phyloP scores from a whole-genome alignment of 2,329 filamentous ascomycete genomes.

The Aureobasidium sp. region DNA sequence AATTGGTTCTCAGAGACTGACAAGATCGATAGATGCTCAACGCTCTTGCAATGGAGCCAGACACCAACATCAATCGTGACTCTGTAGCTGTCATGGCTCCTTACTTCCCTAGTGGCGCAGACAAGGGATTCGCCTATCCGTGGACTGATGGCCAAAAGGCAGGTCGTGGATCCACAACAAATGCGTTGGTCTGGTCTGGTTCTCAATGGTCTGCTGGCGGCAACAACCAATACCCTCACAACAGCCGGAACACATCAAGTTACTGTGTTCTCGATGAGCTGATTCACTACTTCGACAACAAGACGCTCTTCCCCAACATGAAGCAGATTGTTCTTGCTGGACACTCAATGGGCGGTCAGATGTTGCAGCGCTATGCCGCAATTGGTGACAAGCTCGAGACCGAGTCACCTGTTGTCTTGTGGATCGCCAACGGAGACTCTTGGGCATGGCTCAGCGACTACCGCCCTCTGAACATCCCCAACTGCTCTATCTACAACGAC shows the following conservation, averaged over 20 bases:
- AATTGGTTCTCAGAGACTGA: neutral
- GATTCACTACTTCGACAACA: slow-evolving; percentile 30
- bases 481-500: slow-evolving; percentile 28
- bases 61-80: slow-evolving; percentile 25
- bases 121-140: slow-evolving; percentile 29
- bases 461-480: slow-evolving; percentile 25
- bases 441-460: slow-evolving; percentile 28
- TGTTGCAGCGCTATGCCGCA: slow-evolving; percentile 30
- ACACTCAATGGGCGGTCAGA: slow-evolving; percentile 31
- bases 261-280: slow-evolving; percentile 30
- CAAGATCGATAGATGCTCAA: slow-evolving; percentile 22
- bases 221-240: slow-evolving; percentile 30
- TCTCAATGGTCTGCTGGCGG: slow-evolving; percentile 30
- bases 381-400: slow-evolving; percentile 23
- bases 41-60: slow-evolving; percentile 25
- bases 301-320: slow-evolving; percentile 29
- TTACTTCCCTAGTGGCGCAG: slow-evolving; percentile 31
- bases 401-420: slow-evolving; percentile 26
- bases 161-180: slow-evolving; percentile 26
- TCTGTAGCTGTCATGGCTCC: slow-evolving; percentile 29
- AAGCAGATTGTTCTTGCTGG: slow-evolving; percentile 33
- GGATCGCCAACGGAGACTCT: slow-evolving; percentile 31
- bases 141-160: slow-evolving; percentile 23
- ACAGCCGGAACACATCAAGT: slow-evolving; percentile 24
- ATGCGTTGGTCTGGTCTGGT: slow-evolving; percentile 29